These are phyloP conservation scores for Ramichloridium luteum DNA, from an alignment of 2,329 filamentous ascomycete genomes.

Conservation along the genomic window DNA sequence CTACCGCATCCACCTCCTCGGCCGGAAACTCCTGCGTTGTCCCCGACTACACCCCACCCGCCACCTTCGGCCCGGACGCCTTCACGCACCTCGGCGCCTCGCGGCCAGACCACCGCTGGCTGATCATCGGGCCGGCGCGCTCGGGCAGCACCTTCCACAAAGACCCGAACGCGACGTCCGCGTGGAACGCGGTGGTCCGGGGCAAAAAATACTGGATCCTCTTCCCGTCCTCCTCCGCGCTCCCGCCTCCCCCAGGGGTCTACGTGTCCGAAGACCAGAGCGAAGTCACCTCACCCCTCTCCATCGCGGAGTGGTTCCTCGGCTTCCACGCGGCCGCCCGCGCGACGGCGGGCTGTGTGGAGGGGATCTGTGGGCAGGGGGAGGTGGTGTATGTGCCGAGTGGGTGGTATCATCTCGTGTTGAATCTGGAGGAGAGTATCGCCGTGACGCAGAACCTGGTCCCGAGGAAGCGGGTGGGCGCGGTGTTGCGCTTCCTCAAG, in stretches of 20 bases:
- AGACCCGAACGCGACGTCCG: constrained; percentile 57
- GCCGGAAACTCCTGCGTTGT: not conserved
- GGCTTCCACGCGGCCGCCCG: constrained; percentile 79
- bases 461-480: constrained; percentile 57
- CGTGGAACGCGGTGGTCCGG: constrained; percentile 87
- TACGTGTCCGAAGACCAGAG: constrained; percentile 80
- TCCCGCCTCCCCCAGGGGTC: constrained; percentile 69
- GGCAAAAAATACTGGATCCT: constrained; percentile 98
- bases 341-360: constrained; percentile 60
- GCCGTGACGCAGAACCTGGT: constrained; percentile 96
- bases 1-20: constrained; percentile 31
- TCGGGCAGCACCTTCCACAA: constrained; percentile 90
- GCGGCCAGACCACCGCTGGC: constrained; percentile 79
- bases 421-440: constrained; percentile 74
- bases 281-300: constrained; percentile 85
- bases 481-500: constrained; percentile 67
- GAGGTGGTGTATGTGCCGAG: constrained; percentile 88
- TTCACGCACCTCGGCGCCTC: constrained; percentile 68
- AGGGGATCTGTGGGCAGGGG: constrained; percentile 72
- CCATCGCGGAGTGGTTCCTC: constrained; percentile 92
- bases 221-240: constrained; percentile 60
- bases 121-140: constrained; percentile 76
- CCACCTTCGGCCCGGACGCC: constrained; percentile 74
- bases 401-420: constrained; percentile 93
- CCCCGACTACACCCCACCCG: constrained; percentile 59